Percentiles rank a stretch among this genome's conserved stretches.
These are phyloP conservation scores for Podospora pseudocomata DNA, from an alignment of 495 filamentous ascomycete species.

Conservation along the genomic window DNA sequence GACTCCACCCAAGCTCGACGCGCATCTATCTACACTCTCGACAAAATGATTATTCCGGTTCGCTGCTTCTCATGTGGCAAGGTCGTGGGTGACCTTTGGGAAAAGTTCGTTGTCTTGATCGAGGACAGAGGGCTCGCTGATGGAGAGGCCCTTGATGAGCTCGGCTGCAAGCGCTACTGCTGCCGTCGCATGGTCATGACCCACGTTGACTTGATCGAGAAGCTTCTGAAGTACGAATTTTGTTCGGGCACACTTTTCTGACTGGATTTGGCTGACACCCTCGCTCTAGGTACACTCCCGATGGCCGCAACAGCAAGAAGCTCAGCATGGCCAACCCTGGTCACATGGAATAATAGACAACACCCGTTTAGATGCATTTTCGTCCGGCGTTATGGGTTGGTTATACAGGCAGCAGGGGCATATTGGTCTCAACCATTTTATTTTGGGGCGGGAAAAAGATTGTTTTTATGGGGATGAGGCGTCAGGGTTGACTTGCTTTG, in stretches of 20 bases:
- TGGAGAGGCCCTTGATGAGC: conserved; percentile 85
- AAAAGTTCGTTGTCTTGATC: conserved; percentile 81
- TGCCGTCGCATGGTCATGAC: conserved; percentile 99
- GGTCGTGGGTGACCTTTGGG: conserved; percentile 96
- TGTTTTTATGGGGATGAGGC: conserved; percentile 10
- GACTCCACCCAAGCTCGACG: not conserved
- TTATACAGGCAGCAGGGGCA: not conserved
- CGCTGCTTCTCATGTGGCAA: conserved; percentile 99
- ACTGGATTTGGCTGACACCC: conserved; percentile 6
- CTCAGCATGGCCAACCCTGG: conserved; percentile 28
- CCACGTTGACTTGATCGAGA: conserved; percentile 98
- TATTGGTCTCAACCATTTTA: not conserved
- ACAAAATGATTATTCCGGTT: conserved; percentile 93
- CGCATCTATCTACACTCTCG: conserved; percentile 1
- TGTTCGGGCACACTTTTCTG: not conserved
- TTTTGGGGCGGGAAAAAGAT: not conserved
- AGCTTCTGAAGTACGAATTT: conserved; percentile 77
- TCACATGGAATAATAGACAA: conserved; percentile 1
- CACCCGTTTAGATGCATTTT: conserved; percentile 8
- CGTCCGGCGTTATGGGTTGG: conserved; percentile 10
- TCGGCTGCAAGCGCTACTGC: conserved; percentile 93
- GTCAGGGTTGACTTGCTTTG: conserved; percentile 16
- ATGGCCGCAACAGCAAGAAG: conserved; percentile 53
- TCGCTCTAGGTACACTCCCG: conserved; percentile 44
- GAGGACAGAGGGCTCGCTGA: conserved; percentile 72